Evolutionary conservation across 352 stramenopile genomes (phyloP).

Genomic region (Pythium plurisporium): DNA sequence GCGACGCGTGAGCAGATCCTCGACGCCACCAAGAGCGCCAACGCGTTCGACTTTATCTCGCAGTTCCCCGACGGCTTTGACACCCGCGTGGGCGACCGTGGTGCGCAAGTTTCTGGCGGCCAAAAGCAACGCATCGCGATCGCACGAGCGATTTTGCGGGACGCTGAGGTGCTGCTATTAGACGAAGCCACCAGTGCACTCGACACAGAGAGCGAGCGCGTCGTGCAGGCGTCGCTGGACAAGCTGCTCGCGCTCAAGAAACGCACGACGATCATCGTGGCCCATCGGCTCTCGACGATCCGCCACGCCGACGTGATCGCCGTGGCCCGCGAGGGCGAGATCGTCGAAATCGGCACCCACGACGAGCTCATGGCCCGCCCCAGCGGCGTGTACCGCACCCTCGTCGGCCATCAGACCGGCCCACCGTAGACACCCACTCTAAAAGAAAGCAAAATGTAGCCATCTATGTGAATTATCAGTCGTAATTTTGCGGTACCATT

Average conservation of each 20-base stretch:
- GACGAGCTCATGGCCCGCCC: constrained; percentile 84
- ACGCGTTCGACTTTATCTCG: neutral
- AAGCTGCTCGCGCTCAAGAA: constrained; percentile 48
- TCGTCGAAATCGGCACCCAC: constrained; percentile 81
- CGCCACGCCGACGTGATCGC: constrained; percentile 75
- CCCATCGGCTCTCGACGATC: constrained; percentile 78
- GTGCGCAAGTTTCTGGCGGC: constrained; percentile 28
- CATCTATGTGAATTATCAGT: too few species aligned
- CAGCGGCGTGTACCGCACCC: too few species aligned
- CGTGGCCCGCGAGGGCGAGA: constrained; percentile 61
- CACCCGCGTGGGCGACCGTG: constrained; percentile 2
- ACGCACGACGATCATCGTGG: constrained; percentile 75
- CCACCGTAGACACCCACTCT: too few species aligned
- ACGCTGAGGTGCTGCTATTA: neutral
- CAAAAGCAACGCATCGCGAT: constrained; percentile 88
- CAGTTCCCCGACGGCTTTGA: neutral
- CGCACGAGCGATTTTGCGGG: constrained; percentile 38
- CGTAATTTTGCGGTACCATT: neutral
- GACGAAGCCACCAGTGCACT: constrained; percentile 5
- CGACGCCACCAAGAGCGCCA: neutral
- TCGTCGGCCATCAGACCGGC: too few species aligned
- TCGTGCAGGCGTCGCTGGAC: constrained; percentile 62
- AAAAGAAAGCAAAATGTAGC: too few species aligned
- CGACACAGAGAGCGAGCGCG: constrained; percentile 1
- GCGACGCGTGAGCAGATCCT: neutral